These are phyloP conservation scores for Alternaria viburni DNA, from an alignment of 2,329 filamentous ascomycete genomes.

Conservation along the genomic window DNA sequence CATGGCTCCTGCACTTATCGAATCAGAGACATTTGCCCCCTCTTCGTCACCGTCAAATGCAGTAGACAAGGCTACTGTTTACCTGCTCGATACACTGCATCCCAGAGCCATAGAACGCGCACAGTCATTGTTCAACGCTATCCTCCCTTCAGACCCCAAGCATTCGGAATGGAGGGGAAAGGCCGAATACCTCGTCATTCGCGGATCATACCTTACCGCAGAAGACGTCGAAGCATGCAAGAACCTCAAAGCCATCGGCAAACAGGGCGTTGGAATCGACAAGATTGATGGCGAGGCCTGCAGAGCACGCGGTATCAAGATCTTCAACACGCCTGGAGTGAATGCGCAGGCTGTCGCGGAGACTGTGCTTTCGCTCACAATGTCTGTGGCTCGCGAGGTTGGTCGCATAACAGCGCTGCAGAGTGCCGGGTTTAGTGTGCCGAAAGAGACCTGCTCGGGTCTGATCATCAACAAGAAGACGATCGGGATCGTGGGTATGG, in stretches of 20 bases:
- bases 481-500: slow-evolving; percentile 57
- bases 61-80: slow-evolving; percentile 46
- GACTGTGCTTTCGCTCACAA: slow-evolving; percentile 46
- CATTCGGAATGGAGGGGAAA: slow-evolving; percentile 51
- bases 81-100: slow-evolving; percentile 51
- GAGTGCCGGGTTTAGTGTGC: slow-evolving; percentile 42
- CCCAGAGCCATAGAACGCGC: slow-evolving; percentile 45
- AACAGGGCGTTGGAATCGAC: slow-evolving; percentile 58
- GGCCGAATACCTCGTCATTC: slow-evolving; percentile 51
- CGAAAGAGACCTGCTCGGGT: slow-evolving; percentile 53
- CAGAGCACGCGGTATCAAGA: slow-evolving; percentile 48
- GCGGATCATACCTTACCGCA: slow-evolving; percentile 47
- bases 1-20: neutral
- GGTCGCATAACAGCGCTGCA: slow-evolving; percentile 33
- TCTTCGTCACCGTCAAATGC: neutral
- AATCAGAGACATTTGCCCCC: neutral
- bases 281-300: slow-evolving; percentile 52
- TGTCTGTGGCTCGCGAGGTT: slow-evolving; percentile 37
- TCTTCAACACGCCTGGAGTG: slow-evolving; percentile 57
- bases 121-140: slow-evolving; percentile 49
- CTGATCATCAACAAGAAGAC: slow-evolving; percentile 52
- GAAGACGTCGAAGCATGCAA: slow-evolving; percentile 48
- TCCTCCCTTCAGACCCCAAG: slow-evolving; percentile 45
- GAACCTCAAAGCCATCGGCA: slow-evolving; percentile 53
- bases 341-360: slow-evolving; percentile 55